Percentiles rank a stretch among this genome's conserved stretches.
Evolutionary conservation across 108 stramenopile genomes (phyloP).

Genomic region (Schizochytrium sp.): DNA sequence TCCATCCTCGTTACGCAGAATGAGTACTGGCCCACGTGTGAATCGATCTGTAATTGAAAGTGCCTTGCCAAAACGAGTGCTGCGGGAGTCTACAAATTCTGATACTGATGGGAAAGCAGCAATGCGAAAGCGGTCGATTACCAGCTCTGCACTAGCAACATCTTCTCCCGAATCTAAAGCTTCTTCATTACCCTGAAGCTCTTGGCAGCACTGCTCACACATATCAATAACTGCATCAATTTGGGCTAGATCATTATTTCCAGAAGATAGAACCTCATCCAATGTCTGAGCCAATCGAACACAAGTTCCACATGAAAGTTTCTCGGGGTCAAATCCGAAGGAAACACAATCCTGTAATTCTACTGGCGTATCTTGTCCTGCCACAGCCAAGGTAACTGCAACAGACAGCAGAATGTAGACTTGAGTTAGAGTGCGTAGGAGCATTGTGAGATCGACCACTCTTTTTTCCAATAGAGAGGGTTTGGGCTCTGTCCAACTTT

Average conservation of each 20-base stretch:
- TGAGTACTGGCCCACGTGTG: constrained; percentile 13
- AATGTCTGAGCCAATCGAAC: background rate
- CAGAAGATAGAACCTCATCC: background rate
- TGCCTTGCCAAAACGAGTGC: background rate
- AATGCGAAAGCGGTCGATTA: background rate
- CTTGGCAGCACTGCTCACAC: background rate
- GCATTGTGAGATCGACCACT: too few relatives aligned
- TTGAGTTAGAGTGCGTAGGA: too few relatives aligned
- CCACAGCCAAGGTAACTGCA: too few relatives aligned
- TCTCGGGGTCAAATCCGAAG: background rate
- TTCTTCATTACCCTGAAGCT: background rate
- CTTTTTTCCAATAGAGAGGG: too few relatives aligned
- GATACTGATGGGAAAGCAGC: background rate
- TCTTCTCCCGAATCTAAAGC: background rate
- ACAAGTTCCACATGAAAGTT: background rate
- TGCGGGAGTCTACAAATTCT: background rate
- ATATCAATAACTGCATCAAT: background rate
- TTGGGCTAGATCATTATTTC: background rate
- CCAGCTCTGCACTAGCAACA: background rate
- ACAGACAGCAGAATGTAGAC: too few relatives aligned
- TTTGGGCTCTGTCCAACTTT: too few relatives aligned
- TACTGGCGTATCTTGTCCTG: too few relatives aligned
- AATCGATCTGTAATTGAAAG: background rate
- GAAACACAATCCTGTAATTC: background rate
- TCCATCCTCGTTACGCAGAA: constrained; percentile 4